A percentile compares a stretch with the other conserved stretches of the same genome.
Conservation (phyloP, 1,139 yeast genomes). For the Suzukiozyma palmioleophila region DNA sequence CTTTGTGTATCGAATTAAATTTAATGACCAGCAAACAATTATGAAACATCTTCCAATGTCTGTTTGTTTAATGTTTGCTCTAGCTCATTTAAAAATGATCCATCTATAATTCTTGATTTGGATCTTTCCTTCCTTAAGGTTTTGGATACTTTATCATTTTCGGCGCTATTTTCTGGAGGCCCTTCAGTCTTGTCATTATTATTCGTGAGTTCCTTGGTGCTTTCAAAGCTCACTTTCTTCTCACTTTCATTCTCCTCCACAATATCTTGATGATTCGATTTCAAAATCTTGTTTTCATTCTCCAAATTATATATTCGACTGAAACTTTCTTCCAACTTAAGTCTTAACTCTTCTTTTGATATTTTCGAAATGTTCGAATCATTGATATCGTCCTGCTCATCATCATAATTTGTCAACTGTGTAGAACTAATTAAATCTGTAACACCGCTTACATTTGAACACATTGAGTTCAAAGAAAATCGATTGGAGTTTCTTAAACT, state of each 20-base stretch:
- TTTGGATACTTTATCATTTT: background rate
- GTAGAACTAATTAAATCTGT: slow-evolving; percentile 39
- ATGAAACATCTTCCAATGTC: slow-evolving; percentile 1
- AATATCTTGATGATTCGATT: slow-evolving; percentile 6
- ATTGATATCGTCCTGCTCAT: slow-evolving; percentile 16
- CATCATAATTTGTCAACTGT: slow-evolving; percentile 33
- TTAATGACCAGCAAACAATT: slow-evolving; percentile 2
- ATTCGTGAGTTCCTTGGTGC: background rate
- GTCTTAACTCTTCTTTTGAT: slow-evolving; percentile 32
- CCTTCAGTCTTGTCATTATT: slow-evolving; percentile 1
- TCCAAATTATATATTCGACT: slow-evolving; percentile 34
- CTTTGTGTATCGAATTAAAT: slow-evolving; percentile 2
- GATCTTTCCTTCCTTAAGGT: slow-evolving; percentile 2
- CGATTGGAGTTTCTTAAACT: slow-evolving; percentile 19
- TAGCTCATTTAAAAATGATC: slow-evolving; percentile 16
- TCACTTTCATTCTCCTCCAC: slow-evolving; percentile 3
- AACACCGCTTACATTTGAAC: slow-evolving; percentile 39
- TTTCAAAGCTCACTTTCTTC: background rate
- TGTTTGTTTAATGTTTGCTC: slow-evolving; percentile 14
- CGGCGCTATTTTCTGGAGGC: slow-evolving; percentile 3
- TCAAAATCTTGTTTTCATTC: slow-evolving; percentile 23
- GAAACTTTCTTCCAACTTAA: slow-evolving; percentile 38
- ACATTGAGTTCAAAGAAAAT: slow-evolving; percentile 37
- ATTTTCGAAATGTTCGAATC: slow-evolving; percentile 9
- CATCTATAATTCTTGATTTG: background rate